Evolutionary conservation across 768 basidiomycete genomes (phyloP), one percentile per base, ranked within the genome.

Genomic region (Tulasnella sp.): DNA sequence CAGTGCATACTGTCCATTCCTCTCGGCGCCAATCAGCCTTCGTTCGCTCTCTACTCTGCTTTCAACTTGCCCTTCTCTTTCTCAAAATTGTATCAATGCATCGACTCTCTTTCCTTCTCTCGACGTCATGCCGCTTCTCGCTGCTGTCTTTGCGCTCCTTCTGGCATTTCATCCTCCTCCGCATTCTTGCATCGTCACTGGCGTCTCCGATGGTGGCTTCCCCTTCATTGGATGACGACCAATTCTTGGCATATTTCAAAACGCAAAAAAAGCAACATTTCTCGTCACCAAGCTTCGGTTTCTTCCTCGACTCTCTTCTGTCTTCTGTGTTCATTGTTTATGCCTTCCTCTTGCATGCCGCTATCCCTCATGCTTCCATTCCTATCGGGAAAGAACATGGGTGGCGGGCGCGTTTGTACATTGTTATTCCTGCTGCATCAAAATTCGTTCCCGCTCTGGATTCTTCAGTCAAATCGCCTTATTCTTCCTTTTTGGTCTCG

Each of bases 121-220:
- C 76, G 50, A 77, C 77, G 50, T 64, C 77, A 48, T 80, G 42
- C 72, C n/a, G 46, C 72, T 75, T 75, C 48, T 54, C 42, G 79
- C 54, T 50, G 69, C 54, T 37, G 46, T 42, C 72, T 42, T n/a
- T 34, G 28, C 37, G 41, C 46, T 46, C 42, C 16, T 73, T 46
- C 74, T 24, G 24, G 46, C 54, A 80, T 73, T 80, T 80, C 48
- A 69, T 69, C 54, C 54, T 54, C 14, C 18, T 69, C 64, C 37
- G 20, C 64, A 69, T 69, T 44, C 74, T 75, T 75, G 42, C 42
- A 44, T 75, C 74, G 42, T 34, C 74, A 44, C 16, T 42, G 74
- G 48, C 74, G 64, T 69, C 64, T 74, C 3, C 28, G 14, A 8
- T 74, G 40, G 20, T 24, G 37, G 6, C 46, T 34, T 74, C 8